Base-by-base conservation (phyloP, 306 rosid species). In the Gastrolobium bilobum region DNA sequence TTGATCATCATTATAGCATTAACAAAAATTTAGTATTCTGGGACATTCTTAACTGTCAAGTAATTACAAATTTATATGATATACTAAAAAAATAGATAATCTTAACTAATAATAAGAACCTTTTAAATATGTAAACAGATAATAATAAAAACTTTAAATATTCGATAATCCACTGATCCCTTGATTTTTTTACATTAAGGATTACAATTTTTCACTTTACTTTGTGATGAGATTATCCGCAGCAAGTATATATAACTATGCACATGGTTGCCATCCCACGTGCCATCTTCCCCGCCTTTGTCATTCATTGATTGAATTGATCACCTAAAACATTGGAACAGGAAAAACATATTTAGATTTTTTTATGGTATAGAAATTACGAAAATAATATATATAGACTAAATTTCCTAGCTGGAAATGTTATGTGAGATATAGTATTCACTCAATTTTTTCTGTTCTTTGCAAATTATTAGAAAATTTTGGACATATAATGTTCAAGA, bases 291-390 rank as follows among this genome's bases (percentile, higher is more conserved):
- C 37, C 5, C n/a, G 54, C 31, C 47, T 2, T 20, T 29, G 51
- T 2, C 14, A 4, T 74, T 81, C 76, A 67, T 6, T 47, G 71
- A 10, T 81, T 81, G 81, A 81, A 75, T 47, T 81, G 76, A 31
- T 75, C 70, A 37, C 84, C 84, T 81, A 38, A 48, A 57, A 81
- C 10, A 47, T 66, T 4, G 20, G 48, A 59, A 68, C 15, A 46
- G 4, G 5, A 37, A 33, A 65, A 29, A 37, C 7, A 35, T 72
- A 44, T 15, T 71, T 62, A 71, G n/a, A 7, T 60, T 14, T 63
- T 50, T 48, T 37, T 47, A 13, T 31, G 20, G 31, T 31, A 37
- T 13, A 70, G 1, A 71, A 46, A 48, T 15, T 34, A 4, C 2
- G 40, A 9, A 70, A 30, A 2, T 10, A 42, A 10, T 66, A 43